phyloP scores from a whole-genome alignment of 1,139 yeast species.

The Yamadazyma sp. region DNA sequence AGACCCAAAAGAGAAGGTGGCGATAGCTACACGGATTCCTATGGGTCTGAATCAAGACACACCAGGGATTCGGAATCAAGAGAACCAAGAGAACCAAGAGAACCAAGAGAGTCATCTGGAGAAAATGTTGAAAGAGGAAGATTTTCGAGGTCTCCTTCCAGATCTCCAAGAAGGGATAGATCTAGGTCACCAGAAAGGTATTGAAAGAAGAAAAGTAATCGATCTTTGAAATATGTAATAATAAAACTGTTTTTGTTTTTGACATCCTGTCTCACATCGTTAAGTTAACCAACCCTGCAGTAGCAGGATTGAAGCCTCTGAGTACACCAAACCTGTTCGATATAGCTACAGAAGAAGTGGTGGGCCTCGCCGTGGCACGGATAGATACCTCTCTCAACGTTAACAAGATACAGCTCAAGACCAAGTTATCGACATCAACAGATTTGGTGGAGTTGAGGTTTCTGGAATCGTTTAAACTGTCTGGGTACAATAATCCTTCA shows the following conservation, averaged over 20 bases:
- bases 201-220: constrained; percentile 1
- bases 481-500: constrained; percentile 1
- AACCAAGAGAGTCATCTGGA: constrained; percentile 12
- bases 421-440: constrained; percentile 33
- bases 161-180: constrained; percentile 41
- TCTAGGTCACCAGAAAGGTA: constrained; percentile 43
- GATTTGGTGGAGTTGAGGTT: constrained; percentile 30
- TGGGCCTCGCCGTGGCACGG: constrained; percentile 23
- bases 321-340: constrained; percentile 12
- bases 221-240: too few relatives aligned
- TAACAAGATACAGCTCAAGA: constrained; percentile 29
- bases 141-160: constrained; percentile 41
- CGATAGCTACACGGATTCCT: constrained; percentile 14
- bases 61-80: constrained; percentile 12
- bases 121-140: constrained; percentile 12
- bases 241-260: too few relatives aligned
- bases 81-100: constrained; percentile 11
- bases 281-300: neutral
- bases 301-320: neutral
- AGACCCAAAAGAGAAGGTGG: constrained; percentile 17
- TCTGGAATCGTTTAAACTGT: constrained; percentile 8
- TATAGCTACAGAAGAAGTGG: constrained; percentile 12
- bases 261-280: neutral
- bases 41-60: constrained; percentile 3
- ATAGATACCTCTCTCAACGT: constrained; percentile 35